Percentiles rank a stretch among this genome's conserved stretches.
phyloP scores from a whole-genome alignment of 352 stramenopile genomes.

The Pythium scleroteichum region DNA sequence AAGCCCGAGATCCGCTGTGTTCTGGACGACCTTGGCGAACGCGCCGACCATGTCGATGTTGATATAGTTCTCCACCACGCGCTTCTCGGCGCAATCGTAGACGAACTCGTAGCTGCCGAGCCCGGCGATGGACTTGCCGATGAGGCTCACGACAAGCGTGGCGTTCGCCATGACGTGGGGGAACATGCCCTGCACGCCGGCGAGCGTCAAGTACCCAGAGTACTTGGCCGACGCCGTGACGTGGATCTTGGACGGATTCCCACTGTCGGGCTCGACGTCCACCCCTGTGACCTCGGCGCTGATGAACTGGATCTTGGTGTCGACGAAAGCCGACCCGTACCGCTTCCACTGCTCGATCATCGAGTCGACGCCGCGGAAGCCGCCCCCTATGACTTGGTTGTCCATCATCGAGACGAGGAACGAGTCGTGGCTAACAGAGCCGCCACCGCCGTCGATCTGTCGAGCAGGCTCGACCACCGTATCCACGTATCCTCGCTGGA shows the following conservation, averaged over 20 bases:
- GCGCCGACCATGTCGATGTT: slow-evolving; percentile 20
- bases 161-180: slow-evolving; percentile 17
- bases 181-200: slow-evolving; percentile 21
- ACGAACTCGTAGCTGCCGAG: slow-evolving; percentile 20
- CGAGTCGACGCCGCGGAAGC: slow-evolving; percentile 15
- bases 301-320: slow-evolving; percentile 18
- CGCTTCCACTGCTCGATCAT: slow-evolving; percentile 30
- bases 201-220: slow-evolving; percentile 17
- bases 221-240: slow-evolving; percentile 19
- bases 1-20: slow-evolving; percentile 11
- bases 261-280: slow-evolving; percentile 16
- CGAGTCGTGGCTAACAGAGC: slow-evolving; percentile 6
- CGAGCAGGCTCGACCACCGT: neutral
- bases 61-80: slow-evolving; percentile 13
- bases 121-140: slow-evolving; percentile 17
- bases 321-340: slow-evolving; percentile 16
- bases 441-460: neutral
- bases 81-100: slow-evolving; percentile 16
- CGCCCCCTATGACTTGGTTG: slow-evolving; percentile 13
- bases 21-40: slow-evolving; percentile 16
- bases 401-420: slow-evolving; percentile 20
- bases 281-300: slow-evolving; percentile 12
- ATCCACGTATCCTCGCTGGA: slow-evolving; percentile 14
- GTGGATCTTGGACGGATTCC: slow-evolving; percentile 2
- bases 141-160: slow-evolving; percentile 15